A percentile compares a stretch with the other conserved stretches of the same genome.
phyloP scores from a whole-genome alignment of 176 grass and related monocot species.

The Hsuehochloa calcarea region DNA sequence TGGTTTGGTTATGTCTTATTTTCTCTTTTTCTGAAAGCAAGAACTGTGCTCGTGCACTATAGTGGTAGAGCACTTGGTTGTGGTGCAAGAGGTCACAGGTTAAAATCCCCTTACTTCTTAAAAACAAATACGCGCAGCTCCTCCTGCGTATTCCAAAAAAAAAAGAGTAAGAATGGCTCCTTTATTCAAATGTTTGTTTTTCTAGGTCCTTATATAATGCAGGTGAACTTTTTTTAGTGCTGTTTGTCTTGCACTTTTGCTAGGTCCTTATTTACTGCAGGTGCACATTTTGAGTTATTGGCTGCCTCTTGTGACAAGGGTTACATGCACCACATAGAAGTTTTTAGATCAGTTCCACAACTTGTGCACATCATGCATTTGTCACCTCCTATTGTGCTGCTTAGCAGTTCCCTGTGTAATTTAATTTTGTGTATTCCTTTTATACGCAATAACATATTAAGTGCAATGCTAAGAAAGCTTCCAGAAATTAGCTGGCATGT shows the following conservation, averaged over 20 bases:
- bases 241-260: neutral
- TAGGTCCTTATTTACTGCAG: constrained; percentile 10
- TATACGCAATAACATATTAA: neutral
- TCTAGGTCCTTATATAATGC: constrained; percentile 2
- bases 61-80: neutral
- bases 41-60: neutral
- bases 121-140: neutral
- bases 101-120: neutral
- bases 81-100: no score
- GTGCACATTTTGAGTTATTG: neutral
- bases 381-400: neutral
- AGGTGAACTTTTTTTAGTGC: neutral
- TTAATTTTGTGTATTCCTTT: constrained; percentile 1
- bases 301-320: neutral
- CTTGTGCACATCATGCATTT: constrained; percentile 1
- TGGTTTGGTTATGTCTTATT: neutral
- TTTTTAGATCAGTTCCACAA: constrained; percentile 5
- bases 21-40: constrained; percentile 4
- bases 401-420: neutral
- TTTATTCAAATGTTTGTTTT: constrained; percentile 15
- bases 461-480: no score
- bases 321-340: neutral
- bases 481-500: neutral
- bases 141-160: neutral
- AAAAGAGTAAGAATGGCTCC: no score